Evolutionary conservation across 202 grass and related monocot species (phyloP), one percentile per base, ranked within the genome.

Genomic region (Bolboschoenoplectus hybrid): DNA sequence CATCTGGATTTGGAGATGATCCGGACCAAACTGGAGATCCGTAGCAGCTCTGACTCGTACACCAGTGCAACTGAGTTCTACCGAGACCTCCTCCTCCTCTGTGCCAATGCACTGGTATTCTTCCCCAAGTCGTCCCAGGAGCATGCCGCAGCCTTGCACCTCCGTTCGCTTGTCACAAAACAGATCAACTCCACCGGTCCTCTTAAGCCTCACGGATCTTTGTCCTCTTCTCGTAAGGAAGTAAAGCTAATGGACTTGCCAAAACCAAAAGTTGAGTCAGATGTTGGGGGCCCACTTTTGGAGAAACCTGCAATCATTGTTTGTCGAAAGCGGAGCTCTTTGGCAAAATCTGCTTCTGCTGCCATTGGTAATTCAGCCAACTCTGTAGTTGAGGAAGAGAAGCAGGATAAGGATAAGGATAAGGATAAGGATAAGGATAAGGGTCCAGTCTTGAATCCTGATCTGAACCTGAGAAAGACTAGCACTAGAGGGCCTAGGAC

Each of bases 1-100:
- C 96, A 95, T 86, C 85, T 94, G 84, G 91, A 98, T 82, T 77
- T 98, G 63, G 91, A 92, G 73, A 94, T 80, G 64, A 77, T 98
- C 52, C 64, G 82, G 16, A 76, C 82, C 0, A 95, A 84, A 85
- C 79, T 98, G 78, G 90, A 91, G 1, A 13, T 17, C 73, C 44
- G 38, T 75, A 61, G 8, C 19, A 86, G 50, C 40, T 80, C 81
- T 40, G 39, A 73, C 49, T 49, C 65, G 7, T 92, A 94, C 58
- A 6, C 86, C 12, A 72, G 87, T 6, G 58, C 74, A 49, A 47
- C 85, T 19, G 93, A 98, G 86, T 92, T 95, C 89, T 98, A 93
- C 82, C 96, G 89, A 40, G 93, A 98, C 76, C 79, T 98, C 34
- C 69, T 95, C 4, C 91, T 95, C 63, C 93, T 95, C 46, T 95